Evolutionary conservation across 73 alveolate species (phyloP).

Genomic region (Tetrahymena thermophila): DNA sequence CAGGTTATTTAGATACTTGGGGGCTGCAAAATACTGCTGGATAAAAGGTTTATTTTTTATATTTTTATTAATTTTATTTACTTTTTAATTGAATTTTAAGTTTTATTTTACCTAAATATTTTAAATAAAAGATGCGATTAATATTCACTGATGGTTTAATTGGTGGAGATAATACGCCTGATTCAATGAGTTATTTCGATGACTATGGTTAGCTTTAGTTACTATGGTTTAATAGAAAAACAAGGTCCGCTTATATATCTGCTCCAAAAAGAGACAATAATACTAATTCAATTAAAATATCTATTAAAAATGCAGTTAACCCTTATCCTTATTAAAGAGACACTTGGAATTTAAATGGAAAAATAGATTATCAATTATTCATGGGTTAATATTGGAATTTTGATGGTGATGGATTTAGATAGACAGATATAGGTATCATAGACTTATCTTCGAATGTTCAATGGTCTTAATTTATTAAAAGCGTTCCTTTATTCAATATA

Average conservation of each 20-base stretch:
- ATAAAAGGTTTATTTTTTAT: neutral
- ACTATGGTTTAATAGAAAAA: neutral
- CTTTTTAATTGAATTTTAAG: neutral
- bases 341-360: neutral
- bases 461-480: neutral
- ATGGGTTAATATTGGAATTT: neutral
- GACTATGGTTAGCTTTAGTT: neutral
- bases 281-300: neutral
- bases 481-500: neutral
- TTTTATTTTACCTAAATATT: neutral
- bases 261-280: neutral
- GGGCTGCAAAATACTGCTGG: neutral
- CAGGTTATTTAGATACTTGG: neutral
- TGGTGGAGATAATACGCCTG: neutral
- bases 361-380: neutral
- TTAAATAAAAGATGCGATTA: neutral
- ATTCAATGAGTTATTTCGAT: neutral
- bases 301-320: neutral
- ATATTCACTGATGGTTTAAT: neutral
- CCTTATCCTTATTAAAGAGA: neutral
- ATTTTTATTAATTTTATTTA: neutral
- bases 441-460: neutral
- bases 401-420: neutral
- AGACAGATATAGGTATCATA: neutral
- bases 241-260: neutral